phyloP scores from a whole-genome alignment of 78 protist genomes.

The Cavenderia fasciculata region DNA sequence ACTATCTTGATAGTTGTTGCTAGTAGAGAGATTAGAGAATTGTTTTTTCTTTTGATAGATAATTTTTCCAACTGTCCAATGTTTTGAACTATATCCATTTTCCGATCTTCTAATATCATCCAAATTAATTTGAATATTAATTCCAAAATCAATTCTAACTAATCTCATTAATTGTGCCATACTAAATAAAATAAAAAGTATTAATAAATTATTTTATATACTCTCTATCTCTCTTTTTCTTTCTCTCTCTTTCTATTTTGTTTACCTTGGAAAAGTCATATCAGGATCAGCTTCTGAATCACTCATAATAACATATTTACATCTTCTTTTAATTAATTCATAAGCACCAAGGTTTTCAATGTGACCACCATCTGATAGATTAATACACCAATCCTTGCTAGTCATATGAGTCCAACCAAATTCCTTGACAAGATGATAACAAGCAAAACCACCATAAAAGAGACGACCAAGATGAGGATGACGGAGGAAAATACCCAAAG shows the following conservation, averaged over 20 bases:
- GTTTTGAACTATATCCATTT: slow-evolving; percentile 58
- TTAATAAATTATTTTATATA: not conserved
- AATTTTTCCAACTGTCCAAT: slow-evolving; percentile 78
- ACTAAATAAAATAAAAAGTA: not conserved
- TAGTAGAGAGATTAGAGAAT: not conserved
- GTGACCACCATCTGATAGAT: slow-evolving; percentile 66
- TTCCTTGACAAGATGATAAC: slow-evolving; percentile 71
- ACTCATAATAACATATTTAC: slow-evolving; percentile 59
- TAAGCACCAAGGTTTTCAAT: slow-evolving; percentile 70
- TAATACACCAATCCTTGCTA: slow-evolving; percentile 64
- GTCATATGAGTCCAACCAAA: slow-evolving; percentile 81
- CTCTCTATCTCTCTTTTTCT: not conserved
- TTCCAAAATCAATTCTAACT: slow-evolving; percentile 75
- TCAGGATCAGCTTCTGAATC: slow-evolving; percentile 75
- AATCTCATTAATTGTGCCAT: slow-evolving; percentile 71
- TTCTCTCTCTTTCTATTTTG: not conserved
- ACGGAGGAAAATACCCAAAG: slow-evolving; percentile 55
- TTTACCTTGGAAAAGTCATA: slow-evolving; percentile 67
- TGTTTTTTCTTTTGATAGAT: slow-evolving; percentile 57
- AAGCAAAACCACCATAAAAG: slow-evolving; percentile 78
- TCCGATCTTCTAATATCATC: slow-evolving; percentile 61
- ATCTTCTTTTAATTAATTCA: slow-evolving; percentile 57
- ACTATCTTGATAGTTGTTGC: slow-evolving; percentile 2
- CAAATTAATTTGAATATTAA: slow-evolving; percentile 68
- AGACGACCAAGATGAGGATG: slow-evolving; percentile 61